These are phyloP conservation scores for Selaginella moellendorffii DNA, from an alignment of 75 land plant genomes.

Conservation along the genomic window DNA sequence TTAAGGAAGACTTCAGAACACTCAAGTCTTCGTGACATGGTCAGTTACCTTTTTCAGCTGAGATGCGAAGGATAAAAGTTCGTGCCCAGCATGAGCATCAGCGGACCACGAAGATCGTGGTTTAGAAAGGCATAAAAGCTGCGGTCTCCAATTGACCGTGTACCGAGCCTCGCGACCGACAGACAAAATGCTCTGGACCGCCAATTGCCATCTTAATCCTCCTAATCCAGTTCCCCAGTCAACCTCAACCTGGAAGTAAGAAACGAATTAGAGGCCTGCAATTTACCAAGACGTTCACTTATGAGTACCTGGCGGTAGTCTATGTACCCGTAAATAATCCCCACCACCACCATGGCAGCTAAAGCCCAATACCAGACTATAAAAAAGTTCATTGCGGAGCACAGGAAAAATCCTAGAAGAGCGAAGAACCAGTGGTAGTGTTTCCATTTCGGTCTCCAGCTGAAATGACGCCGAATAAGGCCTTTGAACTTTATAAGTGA, in stretches of 20 bases:
- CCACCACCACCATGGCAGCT: conserved; percentile 17
- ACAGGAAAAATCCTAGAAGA: conserved; percentile 16
- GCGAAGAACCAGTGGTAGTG: conserved; percentile 20
- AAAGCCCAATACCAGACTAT: conserved; percentile 26
- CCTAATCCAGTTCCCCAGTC: conserved; percentile 31
- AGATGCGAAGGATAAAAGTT: conserved; percentile 20
- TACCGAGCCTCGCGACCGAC: conserved; percentile 30
- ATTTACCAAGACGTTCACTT: background rate
- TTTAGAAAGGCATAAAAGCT: conserved; percentile 23
- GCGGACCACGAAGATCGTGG: conserved; percentile 17
- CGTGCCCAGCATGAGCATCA: conserved; percentile 18
- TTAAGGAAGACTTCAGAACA: background rate
- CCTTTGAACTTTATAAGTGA: background rate
- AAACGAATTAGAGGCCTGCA: background rate
- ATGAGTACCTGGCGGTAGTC: conserved; percentile 20
- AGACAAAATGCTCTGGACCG: conserved; percentile 19
- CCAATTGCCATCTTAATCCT: conserved; percentile 19
- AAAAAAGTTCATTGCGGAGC: conserved; percentile 20
- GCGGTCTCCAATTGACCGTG: conserved; percentile 26
- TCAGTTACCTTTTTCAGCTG: conserved; percentile 21
- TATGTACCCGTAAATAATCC: conserved; percentile 17
- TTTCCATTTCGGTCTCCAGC: conserved; percentile 30
- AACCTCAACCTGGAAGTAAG: conserved; percentile 17
- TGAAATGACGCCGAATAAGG: background rate
- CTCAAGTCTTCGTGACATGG: background rate